A percentile compares a stretch with the other conserved stretches of the same genome.
These are phyloP conservation scores for Rhodosporidiobolus odoratus DNA, from an alignment of 768 basidiomycete genomes.

Conservation along the genomic window DNA sequence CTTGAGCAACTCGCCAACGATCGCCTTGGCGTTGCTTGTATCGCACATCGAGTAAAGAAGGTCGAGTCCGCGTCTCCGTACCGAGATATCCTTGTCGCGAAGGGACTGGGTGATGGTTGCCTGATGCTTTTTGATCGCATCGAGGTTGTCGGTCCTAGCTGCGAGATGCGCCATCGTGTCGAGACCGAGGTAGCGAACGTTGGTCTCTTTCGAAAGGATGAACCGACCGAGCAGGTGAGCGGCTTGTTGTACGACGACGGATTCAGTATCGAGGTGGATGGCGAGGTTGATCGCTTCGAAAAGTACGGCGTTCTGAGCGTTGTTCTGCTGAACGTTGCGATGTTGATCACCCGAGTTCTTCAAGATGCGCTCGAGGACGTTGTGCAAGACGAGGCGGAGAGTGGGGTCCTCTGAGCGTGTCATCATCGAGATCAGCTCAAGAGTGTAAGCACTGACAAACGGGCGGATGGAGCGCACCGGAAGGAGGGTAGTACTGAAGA, in stretches of 20 bases:
- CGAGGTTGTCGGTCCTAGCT: slow-evolving; percentile 81
- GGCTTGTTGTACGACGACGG: slow-evolving; percentile 77
- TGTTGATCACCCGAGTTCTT: slow-evolving; percentile 79
- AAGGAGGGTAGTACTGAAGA: slow-evolving; percentile 90
- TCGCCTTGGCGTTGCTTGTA: slow-evolving; percentile 87
- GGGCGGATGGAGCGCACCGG: slow-evolving; percentile 58
- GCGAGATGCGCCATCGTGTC: slow-evolving; percentile 99
- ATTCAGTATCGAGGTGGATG: slow-evolving; percentile 89
- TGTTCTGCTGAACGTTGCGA: slow-evolving; percentile 94
- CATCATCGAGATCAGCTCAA: neutral
- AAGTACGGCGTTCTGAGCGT: slow-evolving; percentile 94
- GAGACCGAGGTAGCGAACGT: slow-evolving; percentile 91
- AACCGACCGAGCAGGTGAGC: slow-evolving; percentile 88
- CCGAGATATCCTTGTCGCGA: slow-evolving; percentile 94
- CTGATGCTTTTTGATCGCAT: slow-evolving; percentile 90
- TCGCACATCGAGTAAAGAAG: slow-evolving; percentile 99
- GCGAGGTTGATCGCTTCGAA: slow-evolving; percentile 96
- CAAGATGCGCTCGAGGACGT: slow-evolving; percentile 80
- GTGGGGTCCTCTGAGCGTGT: slow-evolving; percentile 67
- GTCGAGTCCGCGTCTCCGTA: slow-evolving; percentile 86
- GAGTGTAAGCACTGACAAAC: neutral
- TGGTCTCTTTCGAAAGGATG: slow-evolving; percentile 96
- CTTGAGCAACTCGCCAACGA: slow-evolving; percentile 88
- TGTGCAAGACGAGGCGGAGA: slow-evolving; percentile 65
- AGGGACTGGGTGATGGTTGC: slow-evolving; percentile 89